Conservation (phyloP, 805 yeast species). For the Ogataea thermomethanolica region DNA sequence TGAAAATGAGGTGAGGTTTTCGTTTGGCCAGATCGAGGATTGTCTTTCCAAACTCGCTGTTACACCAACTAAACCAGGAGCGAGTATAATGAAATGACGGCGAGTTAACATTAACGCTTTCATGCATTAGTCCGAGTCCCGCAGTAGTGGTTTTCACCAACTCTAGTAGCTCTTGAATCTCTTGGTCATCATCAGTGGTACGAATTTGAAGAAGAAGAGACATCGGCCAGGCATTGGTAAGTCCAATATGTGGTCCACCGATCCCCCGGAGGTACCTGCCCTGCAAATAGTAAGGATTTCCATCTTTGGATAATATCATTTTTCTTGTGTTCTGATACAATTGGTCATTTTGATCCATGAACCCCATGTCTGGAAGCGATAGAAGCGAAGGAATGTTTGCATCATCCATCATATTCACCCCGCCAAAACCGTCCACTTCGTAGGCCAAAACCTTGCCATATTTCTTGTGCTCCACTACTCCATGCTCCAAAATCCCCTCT, state of each 20-base stretch:
- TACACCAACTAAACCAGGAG: slow-evolving; percentile 95
- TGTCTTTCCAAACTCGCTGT: slow-evolving; percentile 85
- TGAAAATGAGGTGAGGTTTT: slow-evolving; percentile 70
- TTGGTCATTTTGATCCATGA: slow-evolving; percentile 44
- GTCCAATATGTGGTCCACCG: slow-evolving; percentile 91
- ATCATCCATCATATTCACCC: slow-evolving; percentile 76
- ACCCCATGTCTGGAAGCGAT: slow-evolving; percentile 79
- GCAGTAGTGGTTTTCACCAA: slow-evolving; percentile 60
- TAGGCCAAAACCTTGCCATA: slow-evolving; percentile 82
- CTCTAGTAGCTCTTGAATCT: slow-evolving; percentile 50
- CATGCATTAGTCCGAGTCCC: slow-evolving; percentile 81
- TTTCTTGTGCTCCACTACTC: slow-evolving; percentile 60
- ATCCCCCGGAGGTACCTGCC: slow-evolving; percentile 70
- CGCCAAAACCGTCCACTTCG: slow-evolving; percentile 86
- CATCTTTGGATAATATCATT: slow-evolving; percentile 64
- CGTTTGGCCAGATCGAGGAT: slow-evolving; percentile 70
- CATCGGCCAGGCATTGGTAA: slow-evolving; percentile 88
- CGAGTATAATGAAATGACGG: slow-evolving; percentile 58
- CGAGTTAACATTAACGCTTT: slow-evolving; percentile 64
- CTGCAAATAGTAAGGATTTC: slow-evolving; percentile 73
- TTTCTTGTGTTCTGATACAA: slow-evolving; percentile 75
- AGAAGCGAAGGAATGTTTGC: slow-evolving; percentile 84
- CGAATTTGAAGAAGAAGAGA: slow-evolving; percentile 70
- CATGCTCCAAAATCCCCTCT: slow-evolving; percentile 58
- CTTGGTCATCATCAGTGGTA: slow-evolving; percentile 69